These are phyloP conservation scores for Penicillium sp. DNA, from an alignment of 2,329 filamentous ascomycete species.

Conservation along the genomic window DNA sequence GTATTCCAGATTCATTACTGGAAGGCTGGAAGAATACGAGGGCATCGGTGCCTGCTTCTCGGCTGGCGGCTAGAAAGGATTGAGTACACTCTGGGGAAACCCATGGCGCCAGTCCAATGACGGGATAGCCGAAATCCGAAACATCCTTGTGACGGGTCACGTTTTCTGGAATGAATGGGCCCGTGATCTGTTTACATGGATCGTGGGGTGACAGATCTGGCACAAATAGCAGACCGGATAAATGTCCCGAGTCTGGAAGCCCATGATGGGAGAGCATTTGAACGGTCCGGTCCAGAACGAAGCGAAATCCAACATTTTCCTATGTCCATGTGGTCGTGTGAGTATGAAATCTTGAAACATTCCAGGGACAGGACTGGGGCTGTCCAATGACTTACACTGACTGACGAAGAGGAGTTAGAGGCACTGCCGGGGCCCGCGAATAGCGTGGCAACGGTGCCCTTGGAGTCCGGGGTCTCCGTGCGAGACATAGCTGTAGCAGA, in stretches of 20 bases:
- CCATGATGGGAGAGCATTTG: constrained; percentile 74
- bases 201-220: constrained; percentile 64
- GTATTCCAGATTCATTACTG: constrained; percentile 52
- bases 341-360: not conserved
- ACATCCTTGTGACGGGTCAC: constrained; percentile 73
- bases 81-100: constrained; percentile 70
- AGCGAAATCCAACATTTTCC: constrained; percentile 36
- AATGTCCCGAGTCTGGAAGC: constrained; percentile 59
- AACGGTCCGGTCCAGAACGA: constrained; percentile 56
- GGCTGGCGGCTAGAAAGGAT: constrained; percentile 65
- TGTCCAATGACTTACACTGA: constrained; percentile 33
- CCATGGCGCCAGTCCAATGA: constrained; percentile 87
- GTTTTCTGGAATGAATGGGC: constrained; percentile 69
- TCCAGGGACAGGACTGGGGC: not conserved
- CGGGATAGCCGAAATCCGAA: constrained; percentile 63
- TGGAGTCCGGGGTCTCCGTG: constrained; percentile 22
- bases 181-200: constrained; percentile 63
- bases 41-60: constrained; percentile 62
- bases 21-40: constrained; percentile 58
- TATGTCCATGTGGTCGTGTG: constrained; percentile 6
- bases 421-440: constrained; percentile 36
- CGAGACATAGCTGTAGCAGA: constrained; percentile 13
- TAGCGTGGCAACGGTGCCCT: constrained; percentile 35
- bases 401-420: constrained; percentile 32
- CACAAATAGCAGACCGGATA: constrained; percentile 82